Evolutionary conservation across 2,329 filamentous ascomycete species (phyloP), one percentile per base, ranked within the genome.

Genomic region (Fusarium sp.): DNA sequence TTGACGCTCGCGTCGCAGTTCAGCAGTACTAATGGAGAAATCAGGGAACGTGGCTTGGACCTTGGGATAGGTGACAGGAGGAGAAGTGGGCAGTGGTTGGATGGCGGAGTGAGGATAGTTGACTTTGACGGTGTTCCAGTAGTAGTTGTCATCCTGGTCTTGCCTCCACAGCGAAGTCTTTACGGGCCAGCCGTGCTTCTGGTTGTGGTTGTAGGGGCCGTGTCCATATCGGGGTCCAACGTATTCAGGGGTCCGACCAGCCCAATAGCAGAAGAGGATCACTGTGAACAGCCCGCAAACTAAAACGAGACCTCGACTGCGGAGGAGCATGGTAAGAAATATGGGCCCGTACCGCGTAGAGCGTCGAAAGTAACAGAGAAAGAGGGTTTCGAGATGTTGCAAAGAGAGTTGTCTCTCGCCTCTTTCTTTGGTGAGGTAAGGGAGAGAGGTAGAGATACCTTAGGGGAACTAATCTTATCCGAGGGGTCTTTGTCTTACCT

Each of bases 41-140:
- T 83, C 79, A 7, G 68, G 51, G 56, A 83, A 83, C 0, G 63
- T 59, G 6, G 79, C 73, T 69, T 84, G 83, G 30, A 84, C 77
- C 54, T 74, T 77, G 42, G 82, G 82, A 51, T 81, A 81, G 26
- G 53, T 72, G 36, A 77, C 58, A 1, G 81, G 79, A 32, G 74
- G 51, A 1, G 69, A 69, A 0, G 78, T 78, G n/a, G 82, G 82
- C 17, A 84, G 75, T 10, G 76, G 75, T 22, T 75, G 79, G 18
- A 82, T 72, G 13, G 77, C 70, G 4, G 73, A 30, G 32, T 76
- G 69, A 32, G 80, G 82, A 51, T 80, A 80, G 26, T 81, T 72
- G 20, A 68, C 68, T 20, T 70, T 69, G 15, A 81, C 54, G 6
- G 72, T 77, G 50, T 66, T 79, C 80, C 80, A 81, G 51, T 77